phyloP scores from a whole-genome alignment of 2,329 filamentous ascomycete genomes.

The Microsporum canis region DNA sequence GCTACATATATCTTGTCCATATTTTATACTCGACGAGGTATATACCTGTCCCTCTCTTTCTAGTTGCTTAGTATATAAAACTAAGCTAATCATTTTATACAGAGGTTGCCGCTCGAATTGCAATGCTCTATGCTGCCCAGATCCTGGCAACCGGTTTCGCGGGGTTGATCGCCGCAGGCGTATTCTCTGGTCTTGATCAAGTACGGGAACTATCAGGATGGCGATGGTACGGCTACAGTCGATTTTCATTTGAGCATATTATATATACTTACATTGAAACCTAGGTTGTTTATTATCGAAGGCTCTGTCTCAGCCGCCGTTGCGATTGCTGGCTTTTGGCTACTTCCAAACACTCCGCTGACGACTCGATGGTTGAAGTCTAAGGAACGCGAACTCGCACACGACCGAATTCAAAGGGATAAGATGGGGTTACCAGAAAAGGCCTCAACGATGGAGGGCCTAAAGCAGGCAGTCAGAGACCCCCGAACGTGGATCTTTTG shows the following conservation, averaged over 20 bases:
- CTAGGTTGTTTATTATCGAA: constrained; percentile 17
- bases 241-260: constrained; percentile 18
- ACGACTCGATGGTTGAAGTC: constrained; percentile 15
- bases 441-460: constrained; percentile 37
- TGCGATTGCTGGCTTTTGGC: constrained; percentile 13
- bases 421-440: constrained; percentile 41
- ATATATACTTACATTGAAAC: not conserved
- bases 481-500: constrained; percentile 44
- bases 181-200: constrained; percentile 23
- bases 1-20: constrained; percentile 53
- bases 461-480: constrained; percentile 41
- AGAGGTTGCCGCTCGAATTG: constrained; percentile 16
- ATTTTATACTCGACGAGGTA: constrained; percentile 53
- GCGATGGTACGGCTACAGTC: constrained; percentile 42
- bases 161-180: constrained; percentile 15
- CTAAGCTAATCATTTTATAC: constrained; percentile 28
- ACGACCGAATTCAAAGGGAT: constrained; percentile 41
- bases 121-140: constrained; percentile 14
- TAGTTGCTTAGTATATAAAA: not conserved
- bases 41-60: constrained; percentile 8
- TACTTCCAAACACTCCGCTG: constrained; percentile 14
- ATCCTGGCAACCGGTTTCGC: constrained; percentile 16
- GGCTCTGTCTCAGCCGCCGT: constrained; percentile 12
- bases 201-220: constrained; percentile 24
- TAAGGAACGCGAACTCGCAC: constrained; percentile 33